Evolutionary conservation across 192 early-diverging fungal genomes (phyloP).

Genomic region (Chytriomyces sp.): DNA sequence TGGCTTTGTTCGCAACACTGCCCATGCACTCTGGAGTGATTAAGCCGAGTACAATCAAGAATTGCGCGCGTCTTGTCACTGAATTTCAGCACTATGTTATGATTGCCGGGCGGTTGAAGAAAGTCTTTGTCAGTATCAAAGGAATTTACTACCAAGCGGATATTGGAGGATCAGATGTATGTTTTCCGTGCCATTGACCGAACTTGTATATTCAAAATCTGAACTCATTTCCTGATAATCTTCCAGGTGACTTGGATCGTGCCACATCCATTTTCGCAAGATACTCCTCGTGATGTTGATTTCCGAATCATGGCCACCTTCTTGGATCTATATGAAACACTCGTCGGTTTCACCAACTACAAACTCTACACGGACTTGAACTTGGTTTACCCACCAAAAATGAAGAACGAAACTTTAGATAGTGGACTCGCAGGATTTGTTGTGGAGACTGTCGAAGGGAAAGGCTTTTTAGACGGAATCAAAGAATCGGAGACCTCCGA

Average conservation of each 20-base stretch:
- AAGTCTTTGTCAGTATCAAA: constrained; percentile 96
- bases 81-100: constrained; percentile 96
- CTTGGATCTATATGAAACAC: constrained; percentile 91
- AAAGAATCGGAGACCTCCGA: constrained; percentile 14
- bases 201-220: too few species aligned
- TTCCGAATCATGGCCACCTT: constrained; percentile 97
- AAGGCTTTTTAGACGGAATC: constrained; percentile 42
- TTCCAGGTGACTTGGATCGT: constrained; percentile 86
- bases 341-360: constrained; percentile 94
- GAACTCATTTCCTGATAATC: too few species aligned
- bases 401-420: constrained; percentile 72
- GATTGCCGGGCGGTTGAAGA: constrained; percentile 75
- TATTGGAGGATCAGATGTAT: constrained; percentile 81
- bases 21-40: constrained; percentile 68
- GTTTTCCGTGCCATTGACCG: not conserved
- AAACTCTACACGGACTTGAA: constrained; percentile 88
- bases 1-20: constrained; percentile 91
- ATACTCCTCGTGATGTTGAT: constrained; percentile 90
- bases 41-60: constrained; percentile 37
- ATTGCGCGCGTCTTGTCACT: constrained; percentile 79
- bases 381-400: constrained; percentile 87
- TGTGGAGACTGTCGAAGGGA: constrained; percentile 59
- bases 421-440: constrained; percentile 72
- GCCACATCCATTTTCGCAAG: constrained; percentile 93
- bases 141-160: constrained; percentile 99